These are phyloP conservation scores for Nematodospora valgi DNA, from an alignment of 805 yeast species.

Conservation along the genomic window DNA sequence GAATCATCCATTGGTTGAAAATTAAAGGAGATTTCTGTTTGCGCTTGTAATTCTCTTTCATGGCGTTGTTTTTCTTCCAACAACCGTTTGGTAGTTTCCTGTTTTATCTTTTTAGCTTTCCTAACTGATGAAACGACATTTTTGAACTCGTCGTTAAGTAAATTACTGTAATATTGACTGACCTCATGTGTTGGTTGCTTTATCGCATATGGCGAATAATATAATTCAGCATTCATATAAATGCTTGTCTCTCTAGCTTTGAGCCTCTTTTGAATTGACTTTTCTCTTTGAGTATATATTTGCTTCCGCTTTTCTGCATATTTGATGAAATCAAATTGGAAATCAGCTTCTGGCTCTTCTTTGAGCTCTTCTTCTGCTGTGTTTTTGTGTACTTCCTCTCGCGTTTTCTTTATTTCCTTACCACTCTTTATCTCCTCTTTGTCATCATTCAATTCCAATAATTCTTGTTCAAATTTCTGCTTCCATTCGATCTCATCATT, in stretches of 20 bases:
- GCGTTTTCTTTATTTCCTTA: constrained; percentile 4
- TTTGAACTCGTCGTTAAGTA: constrained; percentile 27
- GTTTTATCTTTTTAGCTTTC: constrained; percentile 28
- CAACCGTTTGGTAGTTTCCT: constrained; percentile 10
- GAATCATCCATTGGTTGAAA: constrained; percentile 2
- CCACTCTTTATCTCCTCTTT: constrained; percentile 8
- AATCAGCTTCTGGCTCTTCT: constrained; percentile 3
- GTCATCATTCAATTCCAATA: constrained; percentile 15
- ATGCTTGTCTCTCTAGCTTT: constrained; percentile 24
- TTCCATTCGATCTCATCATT: constrained; percentile 32
- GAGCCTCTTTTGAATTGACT: constrained; percentile 16
- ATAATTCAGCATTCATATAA: constrained; percentile 35
- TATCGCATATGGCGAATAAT: constrained; percentile 36
- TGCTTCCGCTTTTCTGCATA: constrained; percentile 50
- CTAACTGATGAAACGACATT: constrained; percentile 31
- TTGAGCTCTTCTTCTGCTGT: constrained; percentile 1
- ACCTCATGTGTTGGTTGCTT: constrained; percentile 20
- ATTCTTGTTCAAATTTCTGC: constrained; percentile 22
- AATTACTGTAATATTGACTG: constrained; percentile 16
- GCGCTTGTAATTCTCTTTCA: constrained; percentile 7
- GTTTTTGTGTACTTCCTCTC: constrained; percentile 4
- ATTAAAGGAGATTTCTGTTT: constrained; percentile 9
- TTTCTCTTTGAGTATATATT: constrained; percentile 26
- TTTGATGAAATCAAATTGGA: constrained; percentile 51
- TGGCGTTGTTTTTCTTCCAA: constrained; percentile 4